These are phyloP conservation scores for Sextonia rubra DNA, from an alignment of 164 flowering plant genomes.

Conservation along the genomic window DNA sequence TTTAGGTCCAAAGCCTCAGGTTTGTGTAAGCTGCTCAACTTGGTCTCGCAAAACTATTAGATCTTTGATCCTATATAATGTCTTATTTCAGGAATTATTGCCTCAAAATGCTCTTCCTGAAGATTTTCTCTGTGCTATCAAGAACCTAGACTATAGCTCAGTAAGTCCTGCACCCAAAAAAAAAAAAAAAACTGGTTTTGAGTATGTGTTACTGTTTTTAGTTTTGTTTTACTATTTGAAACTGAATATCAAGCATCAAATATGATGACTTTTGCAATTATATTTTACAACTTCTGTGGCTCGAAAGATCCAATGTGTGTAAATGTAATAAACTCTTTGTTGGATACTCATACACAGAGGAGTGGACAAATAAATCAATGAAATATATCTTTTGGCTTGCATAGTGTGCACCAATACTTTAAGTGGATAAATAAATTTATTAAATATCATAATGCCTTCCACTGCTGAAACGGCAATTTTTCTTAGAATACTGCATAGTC, in stretches of 20 bases:
- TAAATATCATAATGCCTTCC: too few species aligned
- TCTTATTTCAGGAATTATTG: constrained; percentile 57
- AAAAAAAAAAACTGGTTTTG: neutral
- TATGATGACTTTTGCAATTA: neutral
- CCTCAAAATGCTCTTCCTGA: constrained; percentile 69
- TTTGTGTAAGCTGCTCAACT: neutral
- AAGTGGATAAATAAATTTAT: too few species aligned
- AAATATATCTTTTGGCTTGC: too few species aligned
- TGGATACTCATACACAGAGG: neutral
- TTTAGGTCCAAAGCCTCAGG: neutral
- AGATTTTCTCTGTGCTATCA: constrained; percentile 59
- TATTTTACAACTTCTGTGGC: neutral
- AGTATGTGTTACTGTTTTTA: neutral
- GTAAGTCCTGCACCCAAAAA: constrained; percentile 38
- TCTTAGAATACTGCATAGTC: too few species aligned
- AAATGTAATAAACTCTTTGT: neutral
- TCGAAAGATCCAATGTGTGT: neutral
- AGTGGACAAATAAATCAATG: neutral
- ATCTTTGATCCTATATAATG: constrained; percentile 2
- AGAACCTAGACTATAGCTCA: constrained; percentile 76
- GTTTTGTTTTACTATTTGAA: too few species aligned
- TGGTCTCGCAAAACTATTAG: neutral
- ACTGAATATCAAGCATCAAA: neutral
- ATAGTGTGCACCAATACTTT: too few species aligned
- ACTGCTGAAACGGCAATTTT: too few species aligned